These are phyloP conservation scores for Candolleomyces eurysporus DNA, from an alignment of 768 basidiomycete species.

Conservation along the genomic window DNA sequence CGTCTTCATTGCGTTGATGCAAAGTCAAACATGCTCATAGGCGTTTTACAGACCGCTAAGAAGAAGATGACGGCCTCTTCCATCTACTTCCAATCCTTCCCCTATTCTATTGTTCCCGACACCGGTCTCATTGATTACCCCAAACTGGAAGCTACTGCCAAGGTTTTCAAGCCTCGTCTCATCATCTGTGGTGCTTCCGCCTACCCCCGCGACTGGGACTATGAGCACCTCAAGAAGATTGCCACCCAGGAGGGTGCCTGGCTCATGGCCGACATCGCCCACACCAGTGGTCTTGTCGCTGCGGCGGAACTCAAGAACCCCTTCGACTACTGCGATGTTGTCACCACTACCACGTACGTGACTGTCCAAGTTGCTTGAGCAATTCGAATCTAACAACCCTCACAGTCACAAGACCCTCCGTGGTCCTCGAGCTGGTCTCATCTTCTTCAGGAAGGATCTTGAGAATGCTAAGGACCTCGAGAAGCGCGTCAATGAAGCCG, in stretches of 20 bases:
- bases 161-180: slow-evolving; percentile 92
- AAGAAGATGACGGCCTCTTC: slow-evolving; percentile 99
- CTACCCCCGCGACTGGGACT: slow-evolving; percentile 99
- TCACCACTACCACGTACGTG: slow-evolving; percentile 91
- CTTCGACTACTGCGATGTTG: slow-evolving; percentile 95
- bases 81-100: slow-evolving; percentile 99
- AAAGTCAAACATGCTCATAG: slow-evolving; percentile 10
- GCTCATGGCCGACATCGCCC: slow-evolving; percentile 96
- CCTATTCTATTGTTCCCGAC: slow-evolving; percentile 80
- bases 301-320: slow-evolving; percentile 88
- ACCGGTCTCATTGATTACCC: slow-evolving; percentile 91
- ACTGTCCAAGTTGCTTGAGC: neutral
- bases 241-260: slow-evolving; percentile 88
- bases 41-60: slow-evolving; percentile 74
- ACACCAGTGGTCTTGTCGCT: slow-evolving; percentile 93
- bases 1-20: slow-evolving; percentile 22
- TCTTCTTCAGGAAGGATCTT: slow-evolving; percentile 97
- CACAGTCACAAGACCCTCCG: slow-evolving; percentile 95
- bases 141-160: slow-evolving; percentile 77
- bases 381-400: no score
- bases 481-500: slow-evolving; percentile 95
- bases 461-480: slow-evolving; percentile 83
- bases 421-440: slow-evolving; percentile 94
- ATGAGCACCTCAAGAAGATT: slow-evolving; percentile 73
- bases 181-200: slow-evolving; percentile 98